These are phyloP conservation scores for Penicillium salamii DNA, from an alignment of 495 filamentous ascomycete genomes.

Conservation along the genomic window DNA sequence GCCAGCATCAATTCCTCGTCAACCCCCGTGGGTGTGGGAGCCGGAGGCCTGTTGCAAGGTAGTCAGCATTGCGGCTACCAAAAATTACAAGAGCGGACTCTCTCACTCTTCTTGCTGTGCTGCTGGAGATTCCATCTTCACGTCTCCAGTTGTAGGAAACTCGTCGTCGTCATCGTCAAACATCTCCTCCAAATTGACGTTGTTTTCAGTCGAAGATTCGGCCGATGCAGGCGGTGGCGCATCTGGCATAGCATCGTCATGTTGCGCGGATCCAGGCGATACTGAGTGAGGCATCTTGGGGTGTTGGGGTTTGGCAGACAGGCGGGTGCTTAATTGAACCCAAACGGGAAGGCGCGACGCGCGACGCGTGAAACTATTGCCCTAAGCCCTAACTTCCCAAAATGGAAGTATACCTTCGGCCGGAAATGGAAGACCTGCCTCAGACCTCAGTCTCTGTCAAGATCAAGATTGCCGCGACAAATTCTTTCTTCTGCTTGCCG, in stretches of 20 bases:
- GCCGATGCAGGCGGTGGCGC: slow-evolving; percentile 24
- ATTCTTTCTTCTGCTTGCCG: slow-evolving; percentile 3
- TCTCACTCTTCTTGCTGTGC: slow-evolving; percentile 43
- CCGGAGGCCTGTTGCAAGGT: slow-evolving; percentile 14
- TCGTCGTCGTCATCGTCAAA: slow-evolving; percentile 80
- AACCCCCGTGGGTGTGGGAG: slow-evolving; percentile 41
- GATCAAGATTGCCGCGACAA: neutral
- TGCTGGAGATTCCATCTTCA: slow-evolving; percentile 42
- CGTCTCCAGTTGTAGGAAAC: slow-evolving; percentile 58
- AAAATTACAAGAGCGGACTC: neutral
- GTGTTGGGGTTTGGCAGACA: neutral
- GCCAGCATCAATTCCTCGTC: slow-evolving; percentile 81
- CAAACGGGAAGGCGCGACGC: slow-evolving; percentile 17
- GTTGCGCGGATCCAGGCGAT: slow-evolving; percentile 32
- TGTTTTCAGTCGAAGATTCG: slow-evolving; percentile 23
- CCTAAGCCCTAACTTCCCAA: slow-evolving; percentile 13
- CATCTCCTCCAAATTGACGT: slow-evolving; percentile 74
- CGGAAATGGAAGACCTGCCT: slow-evolving; percentile 8
- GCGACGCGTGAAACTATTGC: slow-evolving; percentile 15
- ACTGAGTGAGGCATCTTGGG: slow-evolving; percentile 53
- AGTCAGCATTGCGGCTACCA: neutral
- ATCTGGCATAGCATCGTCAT: slow-evolving; percentile 42
- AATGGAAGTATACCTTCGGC: slow-evolving; percentile 6
- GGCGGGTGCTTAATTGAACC: slow-evolving; percentile 8
- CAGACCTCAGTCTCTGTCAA: neutral